Conservation (phyloP, 2,329 filamentous ascomycete species). For the Fusarium domesticum region DNA sequence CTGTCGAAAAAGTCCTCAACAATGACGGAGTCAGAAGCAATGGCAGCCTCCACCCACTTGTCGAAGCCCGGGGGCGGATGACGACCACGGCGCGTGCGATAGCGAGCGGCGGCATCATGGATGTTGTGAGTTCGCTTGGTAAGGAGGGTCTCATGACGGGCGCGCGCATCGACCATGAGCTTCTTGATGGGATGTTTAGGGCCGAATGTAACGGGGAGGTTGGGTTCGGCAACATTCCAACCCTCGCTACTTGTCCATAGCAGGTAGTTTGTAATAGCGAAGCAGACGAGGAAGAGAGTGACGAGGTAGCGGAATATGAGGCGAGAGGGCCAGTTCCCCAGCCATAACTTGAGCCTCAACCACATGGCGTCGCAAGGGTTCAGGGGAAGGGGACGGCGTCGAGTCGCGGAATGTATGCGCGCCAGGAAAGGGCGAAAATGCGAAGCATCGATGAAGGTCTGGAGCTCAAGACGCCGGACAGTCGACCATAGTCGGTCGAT, state of each 20-base stretch:
- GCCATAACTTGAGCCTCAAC: slow-evolving; percentile 27
- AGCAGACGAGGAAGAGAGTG: slow-evolving; percentile 22
- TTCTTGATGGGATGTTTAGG: slow-evolving; percentile 49
- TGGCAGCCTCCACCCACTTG: slow-evolving; percentile 55
- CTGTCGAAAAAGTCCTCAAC: slow-evolving; percentile 64
- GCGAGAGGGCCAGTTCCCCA: slow-evolving; percentile 30
- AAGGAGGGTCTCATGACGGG: slow-evolving; percentile 41
- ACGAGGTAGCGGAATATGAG: slow-evolving; percentile 30
- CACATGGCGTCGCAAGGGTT: slow-evolving; percentile 21
- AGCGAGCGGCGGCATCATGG: slow-evolving; percentile 51
- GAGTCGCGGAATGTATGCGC: slow-evolving; percentile 23
- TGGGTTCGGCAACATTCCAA: slow-evolving; percentile 27
- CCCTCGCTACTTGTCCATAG: slow-evolving; percentile 30
- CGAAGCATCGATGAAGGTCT: slow-evolving; percentile 23
- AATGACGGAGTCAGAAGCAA: slow-evolving; percentile 50
- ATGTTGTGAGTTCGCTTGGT: slow-evolving; percentile 47
- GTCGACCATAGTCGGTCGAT: slow-evolving; percentile 21
- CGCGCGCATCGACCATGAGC: slow-evolving; percentile 47
- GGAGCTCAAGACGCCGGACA: slow-evolving; percentile 18
- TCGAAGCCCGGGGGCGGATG: slow-evolving; percentile 65
- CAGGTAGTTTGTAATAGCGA: slow-evolving; percentile 32
- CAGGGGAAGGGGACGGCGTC: slow-evolving; percentile 10
- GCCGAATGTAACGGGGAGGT: slow-evolving; percentile 23
- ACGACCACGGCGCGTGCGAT: slow-evolving; percentile 54
- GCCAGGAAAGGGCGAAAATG: slow-evolving; percentile 17